Base-by-base conservation (phyloP, 257 asterid species). In the Linaria vulgaris region DNA sequence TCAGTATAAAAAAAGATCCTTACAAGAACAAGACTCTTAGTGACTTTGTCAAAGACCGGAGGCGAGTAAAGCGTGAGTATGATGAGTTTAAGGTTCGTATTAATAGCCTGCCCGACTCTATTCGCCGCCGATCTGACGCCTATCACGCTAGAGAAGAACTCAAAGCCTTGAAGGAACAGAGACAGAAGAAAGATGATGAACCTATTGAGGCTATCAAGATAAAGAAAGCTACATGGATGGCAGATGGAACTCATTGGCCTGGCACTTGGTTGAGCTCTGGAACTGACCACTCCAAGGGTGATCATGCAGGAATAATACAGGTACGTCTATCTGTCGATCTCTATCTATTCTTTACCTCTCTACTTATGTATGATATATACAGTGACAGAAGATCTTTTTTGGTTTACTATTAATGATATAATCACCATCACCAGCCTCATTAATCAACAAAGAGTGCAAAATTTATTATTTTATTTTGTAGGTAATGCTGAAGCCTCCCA, bases 221-320 rank as follows among this genome's bases (percentile, higher is more conserved):
- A 63, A 75, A 68, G 59, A 86, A 78, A 72, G 91, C 88, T 34
- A 86, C 95, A 1, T 86, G 95, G 95, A 86, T 86, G 95, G 88
- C 95, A 9, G 95, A 86, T 72, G 95, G 90, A 56, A 83, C 95
- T 51, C 95, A 86, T 59, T 86, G 95, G 95, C 95, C 95, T 14
- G 95, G 95, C n/a, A 81, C 91, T 67, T 86, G 95, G 95, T 31
- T 77, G 78, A 70, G 13, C 69, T 9, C 88, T 61, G 22, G 83
- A 37, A 60, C 78, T 34, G 88, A 86, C 16, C 86, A 86, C 64
- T 73, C 95, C 9, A 84, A 75, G 65, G 91, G 90, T 9, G 95
- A 86, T 74, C 95, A 86, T 70, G 90, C 95, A 10, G 95, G 95
- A 75, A 76, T 86, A n/a, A 81, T 86, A 54, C 95, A 86, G 85